phyloP scores from a whole-genome alignment of 306 rosid genomes.

The Medicago lupulina region DNA sequence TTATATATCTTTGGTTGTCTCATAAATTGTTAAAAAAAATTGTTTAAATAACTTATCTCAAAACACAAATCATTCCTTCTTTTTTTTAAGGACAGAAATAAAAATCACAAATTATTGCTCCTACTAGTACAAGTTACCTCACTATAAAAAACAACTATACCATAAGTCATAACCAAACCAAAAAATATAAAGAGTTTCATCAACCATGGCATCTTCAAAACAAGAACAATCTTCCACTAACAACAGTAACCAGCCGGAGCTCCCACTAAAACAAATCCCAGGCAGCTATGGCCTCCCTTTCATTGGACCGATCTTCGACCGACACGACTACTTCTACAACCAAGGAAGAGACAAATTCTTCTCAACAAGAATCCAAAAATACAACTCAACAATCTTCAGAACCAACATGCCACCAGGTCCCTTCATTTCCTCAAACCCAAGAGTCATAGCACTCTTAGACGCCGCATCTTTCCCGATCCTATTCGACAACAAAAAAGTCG shows the following conservation, averaged over 20 bases:
- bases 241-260: neutral
- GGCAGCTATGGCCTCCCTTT: conserved; percentile 64
- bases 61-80: no score
- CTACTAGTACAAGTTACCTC: neutral
- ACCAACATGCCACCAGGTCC: conserved; percentile 87
- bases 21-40: no score
- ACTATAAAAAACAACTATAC: neutral
- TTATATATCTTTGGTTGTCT: no score
- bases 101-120: no score
- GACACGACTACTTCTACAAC: conserved; percentile 66
- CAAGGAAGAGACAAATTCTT: conserved; percentile 71
- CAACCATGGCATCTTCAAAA: no score
- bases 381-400: conserved; percentile 68
- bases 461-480: conserved; percentile 65
- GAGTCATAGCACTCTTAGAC: conserved; percentile 65
- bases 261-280: conserved; percentile 65
- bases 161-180: no score
- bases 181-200: no score
- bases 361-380: conserved; percentile 43
- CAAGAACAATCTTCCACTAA: neutral
- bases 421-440: conserved; percentile 59
- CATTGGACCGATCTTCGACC: conserved; percentile 64
- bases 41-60: no score
- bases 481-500: conserved; percentile 63
- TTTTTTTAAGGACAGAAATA: no score